Evolutionary conservation across 2,329 filamentous ascomycete genomes (phyloP).

Genomic region (Fusarium clavum): DNA sequence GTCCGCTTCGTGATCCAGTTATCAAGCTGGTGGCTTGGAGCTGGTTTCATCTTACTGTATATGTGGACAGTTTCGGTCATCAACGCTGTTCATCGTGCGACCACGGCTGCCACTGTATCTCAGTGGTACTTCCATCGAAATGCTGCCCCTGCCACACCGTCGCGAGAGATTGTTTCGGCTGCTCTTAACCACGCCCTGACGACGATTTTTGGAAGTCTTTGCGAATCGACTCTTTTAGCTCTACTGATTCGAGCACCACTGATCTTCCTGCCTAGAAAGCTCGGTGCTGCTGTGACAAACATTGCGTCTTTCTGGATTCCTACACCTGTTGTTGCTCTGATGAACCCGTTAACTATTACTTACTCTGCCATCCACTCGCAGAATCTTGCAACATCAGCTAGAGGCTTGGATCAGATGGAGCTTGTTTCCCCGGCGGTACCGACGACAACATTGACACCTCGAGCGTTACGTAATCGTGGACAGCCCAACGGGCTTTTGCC

Average conservation of each 20-base stretch:
- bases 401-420: conserved; percentile 83
- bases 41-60: conserved; percentile 92
- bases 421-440: conserved; percentile 80
- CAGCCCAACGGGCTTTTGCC: conserved; percentile 74
- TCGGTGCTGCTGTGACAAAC: conserved; percentile 73
- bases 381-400: conserved; percentile 79
- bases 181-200: conserved; percentile 84
- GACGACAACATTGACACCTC: conserved; percentile 76
- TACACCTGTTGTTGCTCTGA: conserved; percentile 84
- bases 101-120: conserved; percentile 93
- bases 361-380: conserved; percentile 95
- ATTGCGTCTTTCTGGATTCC: conserved; percentile 85
- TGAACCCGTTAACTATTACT: conserved; percentile 90
- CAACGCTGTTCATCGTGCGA: conserved; percentile 88
- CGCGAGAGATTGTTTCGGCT: conserved; percentile 83
- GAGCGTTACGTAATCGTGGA: conserved; percentile 59
- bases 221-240: conserved; percentile 84
- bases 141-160: conserved; percentile 79
- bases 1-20: conserved; percentile 81
- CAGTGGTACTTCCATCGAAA: conserved; percentile 99
- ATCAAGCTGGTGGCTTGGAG: conserved; percentile 95
- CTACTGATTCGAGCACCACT: conserved; percentile 86
- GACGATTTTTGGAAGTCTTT: conserved; percentile 92
- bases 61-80: conserved; percentile 93
- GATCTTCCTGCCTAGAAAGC: conserved; percentile 80